Conservation (phyloP, 352 stramenopile genomes). For the Phytopythium sindhum region DNA sequence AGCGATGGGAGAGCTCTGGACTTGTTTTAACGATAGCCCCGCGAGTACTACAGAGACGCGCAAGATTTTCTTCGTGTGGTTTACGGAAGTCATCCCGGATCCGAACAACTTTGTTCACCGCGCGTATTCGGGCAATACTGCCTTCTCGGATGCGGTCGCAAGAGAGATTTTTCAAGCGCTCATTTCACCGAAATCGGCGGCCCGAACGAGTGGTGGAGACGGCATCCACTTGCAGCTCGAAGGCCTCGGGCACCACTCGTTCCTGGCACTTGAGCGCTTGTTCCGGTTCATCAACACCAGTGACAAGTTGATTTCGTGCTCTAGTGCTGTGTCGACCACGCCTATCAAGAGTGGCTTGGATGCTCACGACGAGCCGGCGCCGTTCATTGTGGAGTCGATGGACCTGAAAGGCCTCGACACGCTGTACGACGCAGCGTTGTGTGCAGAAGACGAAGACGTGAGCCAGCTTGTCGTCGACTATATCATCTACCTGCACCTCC, state of each 20-base stretch:
- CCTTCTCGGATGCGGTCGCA: constrained; percentile 47
- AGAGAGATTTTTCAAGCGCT: constrained; percentile 49
- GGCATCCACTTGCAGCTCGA: constrained; percentile 47
- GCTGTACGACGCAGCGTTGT: constrained; percentile 50
- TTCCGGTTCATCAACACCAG: constrained; percentile 67
- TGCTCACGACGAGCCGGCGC: constrained; percentile 16
- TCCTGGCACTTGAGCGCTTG: constrained; percentile 51
- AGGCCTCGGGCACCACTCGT: constrained; percentile 48
- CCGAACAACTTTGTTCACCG: constrained; percentile 70
- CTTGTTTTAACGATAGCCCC: constrained; percentile 36
- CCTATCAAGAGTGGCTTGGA: background rate
- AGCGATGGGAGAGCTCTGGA: constrained; percentile 58
- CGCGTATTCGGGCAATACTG: constrained; percentile 55
- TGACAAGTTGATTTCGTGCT: constrained; percentile 32
- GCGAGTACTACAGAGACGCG: constrained; percentile 31
- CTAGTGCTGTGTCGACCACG: constrained; percentile 9
- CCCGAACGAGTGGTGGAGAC: background rate
- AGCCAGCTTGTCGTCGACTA: constrained; percentile 61
- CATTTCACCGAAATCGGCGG: constrained; percentile 16
- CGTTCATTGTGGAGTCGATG: constrained; percentile 58
- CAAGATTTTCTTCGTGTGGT: constrained; percentile 76
- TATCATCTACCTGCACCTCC: constrained; percentile 66
- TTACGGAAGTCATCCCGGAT: constrained; percentile 60
- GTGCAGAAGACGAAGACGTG: constrained; percentile 33
- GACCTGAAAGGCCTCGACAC: constrained; percentile 58